Conservation (phyloP, 2,329 filamentous ascomycete species). For the Colletotrichum sp. region DNA sequence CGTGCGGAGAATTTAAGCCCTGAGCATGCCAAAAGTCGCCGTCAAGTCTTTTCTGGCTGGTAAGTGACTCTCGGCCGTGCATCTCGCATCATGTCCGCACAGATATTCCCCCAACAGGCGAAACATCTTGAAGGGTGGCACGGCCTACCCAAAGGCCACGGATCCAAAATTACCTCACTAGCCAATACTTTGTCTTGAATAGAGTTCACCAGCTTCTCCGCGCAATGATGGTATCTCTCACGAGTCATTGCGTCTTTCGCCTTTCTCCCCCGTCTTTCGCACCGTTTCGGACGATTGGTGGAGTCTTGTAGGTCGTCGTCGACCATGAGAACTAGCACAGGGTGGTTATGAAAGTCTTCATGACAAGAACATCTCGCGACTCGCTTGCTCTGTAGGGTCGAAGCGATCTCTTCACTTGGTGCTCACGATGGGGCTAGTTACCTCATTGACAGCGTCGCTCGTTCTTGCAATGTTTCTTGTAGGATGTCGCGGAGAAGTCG, state of each 20-base stretch:
- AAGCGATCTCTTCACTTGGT: neutral
- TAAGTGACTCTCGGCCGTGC: neutral
- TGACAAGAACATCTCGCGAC: neutral
- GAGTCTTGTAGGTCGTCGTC: neutral
- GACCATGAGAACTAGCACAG: neutral
- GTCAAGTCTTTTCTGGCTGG: neutral
- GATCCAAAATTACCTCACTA: neutral
- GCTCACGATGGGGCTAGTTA: neutral
- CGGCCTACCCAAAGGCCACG: neutral
- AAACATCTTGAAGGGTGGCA: neutral
- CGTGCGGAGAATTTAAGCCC: neutral
- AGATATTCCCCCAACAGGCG: neutral
- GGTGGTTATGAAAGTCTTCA: neutral
- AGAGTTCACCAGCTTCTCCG: neutral
- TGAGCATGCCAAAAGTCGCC: neutral
- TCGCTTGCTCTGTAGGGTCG: neutral
- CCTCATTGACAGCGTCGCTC: neutral
- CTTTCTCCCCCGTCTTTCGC: neutral
- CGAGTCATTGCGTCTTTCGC: neutral
- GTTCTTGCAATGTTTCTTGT: neutral
- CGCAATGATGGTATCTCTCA: neutral
- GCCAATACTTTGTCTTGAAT: neutral
- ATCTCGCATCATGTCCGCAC: neutral
- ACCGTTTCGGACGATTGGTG: neutral
- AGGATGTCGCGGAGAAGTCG: neutral